phyloP scores from a whole-genome alignment of 1,284 basidiomycete species.

The Papiliotrema fonsecae region DNA sequence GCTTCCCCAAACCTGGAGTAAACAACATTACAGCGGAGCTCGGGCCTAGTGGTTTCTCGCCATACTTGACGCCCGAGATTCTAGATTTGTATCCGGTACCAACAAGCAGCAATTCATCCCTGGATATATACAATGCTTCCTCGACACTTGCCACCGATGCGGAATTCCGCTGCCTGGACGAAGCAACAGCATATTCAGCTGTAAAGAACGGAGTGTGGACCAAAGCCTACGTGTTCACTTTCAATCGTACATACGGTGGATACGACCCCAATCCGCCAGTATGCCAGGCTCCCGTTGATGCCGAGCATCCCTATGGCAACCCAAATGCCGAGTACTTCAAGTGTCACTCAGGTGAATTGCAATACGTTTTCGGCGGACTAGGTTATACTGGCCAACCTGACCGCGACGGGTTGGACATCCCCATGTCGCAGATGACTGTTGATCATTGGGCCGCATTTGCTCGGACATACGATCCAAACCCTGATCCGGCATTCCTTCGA shows the following conservation, averaged over 20 bases:
- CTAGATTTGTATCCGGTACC: constrained; percentile 14
- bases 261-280: constrained; percentile 47
- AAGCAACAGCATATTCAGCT: constrained; percentile 27
- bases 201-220: constrained; percentile 4
- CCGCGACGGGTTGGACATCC: constrained; percentile 48
- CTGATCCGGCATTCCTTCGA: constrained; percentile 41
- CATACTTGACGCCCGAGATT: not conserved
- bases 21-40: constrained; percentile 1
- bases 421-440: constrained; percentile 45
- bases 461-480: constrained; percentile 50
- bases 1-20: constrained; percentile 8
- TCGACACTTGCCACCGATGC: constrained; percentile 44
- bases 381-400: constrained; percentile 40
- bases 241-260: constrained; percentile 48
- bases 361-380: constrained; percentile 47
- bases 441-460: constrained; percentile 50
- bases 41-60: constrained; percentile 6
- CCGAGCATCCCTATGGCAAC: constrained; percentile 46
- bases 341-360: constrained; percentile 50
- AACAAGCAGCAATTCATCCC: constrained; percentile 32
- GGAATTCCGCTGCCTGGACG: constrained; percentile 49
- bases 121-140: constrained; percentile 47
- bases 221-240: constrained; percentile 46
- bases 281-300: constrained; percentile 46
- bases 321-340: constrained; percentile 39